Evolutionary conservation across 2,329 filamentous ascomycete species (phyloP).

Genomic region (Penicillium sp.): DNA sequence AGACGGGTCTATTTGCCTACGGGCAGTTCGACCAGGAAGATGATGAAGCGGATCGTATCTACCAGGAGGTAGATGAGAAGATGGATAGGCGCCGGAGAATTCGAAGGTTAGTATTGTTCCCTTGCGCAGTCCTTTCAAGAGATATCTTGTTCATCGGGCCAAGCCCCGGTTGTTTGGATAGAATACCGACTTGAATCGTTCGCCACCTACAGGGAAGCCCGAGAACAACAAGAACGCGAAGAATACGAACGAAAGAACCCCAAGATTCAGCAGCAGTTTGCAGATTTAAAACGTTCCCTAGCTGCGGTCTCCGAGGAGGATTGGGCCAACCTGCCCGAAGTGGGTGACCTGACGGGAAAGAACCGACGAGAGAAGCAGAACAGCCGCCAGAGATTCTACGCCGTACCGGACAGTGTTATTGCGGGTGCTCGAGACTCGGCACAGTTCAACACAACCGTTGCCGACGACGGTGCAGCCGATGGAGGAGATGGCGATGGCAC

Average conservation of each 20-base stretch:
- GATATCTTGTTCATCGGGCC: conserved; percentile 61
- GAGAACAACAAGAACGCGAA: conserved; percentile 83
- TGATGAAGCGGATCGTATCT: conserved; percentile 94
- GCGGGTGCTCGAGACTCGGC: conserved; percentile 74
- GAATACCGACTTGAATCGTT: conserved; percentile 67
- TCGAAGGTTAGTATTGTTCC: conserved; percentile 66
- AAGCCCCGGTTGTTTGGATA: conserved; percentile 58
- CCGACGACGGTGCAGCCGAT: conserved; percentile 64
- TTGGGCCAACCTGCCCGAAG: conserved; percentile 92
- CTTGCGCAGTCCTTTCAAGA: conserved; percentile 25
- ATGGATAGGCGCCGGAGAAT: conserved; percentile 86
- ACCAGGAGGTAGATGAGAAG: conserved; percentile 90
- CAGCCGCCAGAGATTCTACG: conserved; percentile 80
- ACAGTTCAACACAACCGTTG: conserved; percentile 83
- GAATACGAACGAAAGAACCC: conserved; percentile 97
- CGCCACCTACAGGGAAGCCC: conserved; percentile 73
- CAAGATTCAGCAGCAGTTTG: conserved; percentile 97
- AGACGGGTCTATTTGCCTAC: conserved; percentile 89
- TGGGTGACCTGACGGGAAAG: conserved; percentile 93
- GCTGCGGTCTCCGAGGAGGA: conserved; percentile 88
- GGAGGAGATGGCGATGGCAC: conserved; percentile 63
- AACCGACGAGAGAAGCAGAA: conserved; percentile 82
- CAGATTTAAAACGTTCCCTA: conserved; percentile 86
- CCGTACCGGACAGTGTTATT: conserved; percentile 91
- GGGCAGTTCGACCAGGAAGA: conserved; percentile 97